Base-by-base conservation (phyloP, 257 asterid genomes). In the Vinca minor region DNA sequence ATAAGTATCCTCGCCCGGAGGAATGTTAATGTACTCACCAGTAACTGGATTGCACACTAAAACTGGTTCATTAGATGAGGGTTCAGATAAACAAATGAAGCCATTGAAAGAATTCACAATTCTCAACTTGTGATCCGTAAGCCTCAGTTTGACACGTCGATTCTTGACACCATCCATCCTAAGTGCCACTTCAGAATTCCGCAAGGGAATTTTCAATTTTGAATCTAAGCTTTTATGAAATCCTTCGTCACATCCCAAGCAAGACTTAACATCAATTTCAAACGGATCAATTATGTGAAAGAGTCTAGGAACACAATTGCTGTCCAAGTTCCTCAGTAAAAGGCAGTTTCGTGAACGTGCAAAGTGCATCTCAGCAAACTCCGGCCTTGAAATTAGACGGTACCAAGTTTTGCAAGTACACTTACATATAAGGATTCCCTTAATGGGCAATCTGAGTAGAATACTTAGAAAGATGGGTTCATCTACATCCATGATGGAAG, bases 1-100 rank as follows among this genome's bases (percentile, higher is more conserved):
- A 68, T 34, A 46, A 32, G 65, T 31, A 1, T 32, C 28, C 10
- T 52, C 34, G 14, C 38, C 59, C 21, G 9, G 7, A 36, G 73
- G 67, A 68, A 68, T 39, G 31, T 48, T 38, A 11, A 68, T 36
- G 10, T 34, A 68, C 4, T 68, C 73, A 25, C 62, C 67, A 3
- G 73, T 68, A 60, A 68, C 73, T 59, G 67, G 73, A 48, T 68
- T 68, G 61, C 67, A 47, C 8, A 68, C 67, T 5, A 26, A 9
- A 23, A 41, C 73, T 47, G 73, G 62, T 12, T 68, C 73, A 23
- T 50, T 59, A n/a, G n/a, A n/a, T 23, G 4, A 45, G 39, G 39
- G 60, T 17, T 59, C 72, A 18, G 72, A 58, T 32, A 59, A 36
- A 62, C 66, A 68, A n/a, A 59, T 66, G 48, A 68, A 47, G 25